phyloP scores from a whole-genome alignment of 2,329 filamentous ascomycete species.

The Beauveria scarabaeidicola region DNA sequence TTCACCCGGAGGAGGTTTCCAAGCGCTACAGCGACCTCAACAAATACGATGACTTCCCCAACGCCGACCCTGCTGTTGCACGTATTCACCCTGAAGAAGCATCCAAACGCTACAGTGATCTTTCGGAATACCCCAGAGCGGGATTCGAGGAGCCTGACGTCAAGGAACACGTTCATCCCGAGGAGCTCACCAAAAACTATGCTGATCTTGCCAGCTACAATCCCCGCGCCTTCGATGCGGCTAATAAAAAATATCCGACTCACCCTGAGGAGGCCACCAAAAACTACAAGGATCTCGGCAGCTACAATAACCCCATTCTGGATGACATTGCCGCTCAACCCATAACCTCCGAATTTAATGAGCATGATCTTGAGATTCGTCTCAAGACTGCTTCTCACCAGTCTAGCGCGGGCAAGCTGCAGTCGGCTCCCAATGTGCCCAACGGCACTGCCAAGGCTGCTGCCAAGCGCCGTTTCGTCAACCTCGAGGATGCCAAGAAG shows the following conservation, averaged over 20 bases:
- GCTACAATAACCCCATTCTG: conserved; percentile 18
- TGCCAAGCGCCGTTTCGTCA: conserved; percentile 1
- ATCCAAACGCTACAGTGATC: conserved; percentile 27
- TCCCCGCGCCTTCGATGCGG: conserved; percentile 21
- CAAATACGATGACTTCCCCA: conserved; percentile 23
- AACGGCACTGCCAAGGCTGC: conserved; percentile 2
- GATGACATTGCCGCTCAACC: conserved; percentile 12
- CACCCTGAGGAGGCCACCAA: conserved; percentile 24
- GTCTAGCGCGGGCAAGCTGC: not conserved
- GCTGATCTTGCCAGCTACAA: conserved; percentile 34
- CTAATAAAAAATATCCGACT: conserved; percentile 18
- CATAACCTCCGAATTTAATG: not conserved
- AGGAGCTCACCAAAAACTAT: conserved; percentile 31
- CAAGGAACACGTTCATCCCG: conserved; percentile 25
- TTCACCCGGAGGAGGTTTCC: conserved; percentile 22
- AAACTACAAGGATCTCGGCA: conserved; percentile 19
- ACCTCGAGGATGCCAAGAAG: conserved; percentile 10
- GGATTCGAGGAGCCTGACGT: conserved; percentile 22
- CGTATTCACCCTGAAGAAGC: conserved; percentile 22
- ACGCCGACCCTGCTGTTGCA: conserved; percentile 17
- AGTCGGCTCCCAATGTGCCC: not conserved
- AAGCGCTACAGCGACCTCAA: conserved; percentile 27
- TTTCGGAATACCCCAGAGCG: conserved; percentile 23
- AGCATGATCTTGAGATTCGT: conserved; percentile 2
- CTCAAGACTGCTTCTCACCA: conserved; percentile 5